Evolutionary conservation across 352 stramenopile genomes (phyloP).

Genomic region (Salisapilia sapeloensis): DNA sequence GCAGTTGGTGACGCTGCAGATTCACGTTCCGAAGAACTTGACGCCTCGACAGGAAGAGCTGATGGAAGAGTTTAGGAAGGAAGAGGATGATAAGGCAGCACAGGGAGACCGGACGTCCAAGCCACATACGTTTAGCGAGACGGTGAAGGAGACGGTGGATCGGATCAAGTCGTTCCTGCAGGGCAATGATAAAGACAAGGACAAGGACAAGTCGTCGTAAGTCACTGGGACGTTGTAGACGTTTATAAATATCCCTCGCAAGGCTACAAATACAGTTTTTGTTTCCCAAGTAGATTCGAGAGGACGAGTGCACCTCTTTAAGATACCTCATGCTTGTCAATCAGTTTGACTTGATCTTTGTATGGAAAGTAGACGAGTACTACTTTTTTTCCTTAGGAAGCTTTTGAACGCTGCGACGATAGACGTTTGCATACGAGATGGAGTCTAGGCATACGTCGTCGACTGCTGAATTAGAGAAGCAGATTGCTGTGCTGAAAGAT

Average conservation of each 20-base stretch:
- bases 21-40: slow-evolving; percentile 91
- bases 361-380: no score
- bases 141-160: slow-evolving; percentile 66
- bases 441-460: not conserved
- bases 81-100: slow-evolving; percentile 51
- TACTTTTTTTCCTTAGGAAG: no score
- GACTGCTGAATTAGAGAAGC: slow-evolving; percentile 1
- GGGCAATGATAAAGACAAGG: slow-evolving; percentile 12
- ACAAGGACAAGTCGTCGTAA: slow-evolving; percentile 2
- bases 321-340: no score
- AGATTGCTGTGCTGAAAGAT: slow-evolving; percentile 8
- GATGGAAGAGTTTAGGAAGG: slow-evolving; percentile 90
- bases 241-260: no score
- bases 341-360: no score
- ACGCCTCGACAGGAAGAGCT: slow-evolving; percentile 90
- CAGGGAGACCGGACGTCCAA: slow-evolving; percentile 67
- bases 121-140: slow-evolving; percentile 64
- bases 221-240: no score
- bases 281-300: no score
- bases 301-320: no score
- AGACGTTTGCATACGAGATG: not conserved
- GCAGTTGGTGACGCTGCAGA: slow-evolving; percentile 94
- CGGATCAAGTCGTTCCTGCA: slow-evolving; percentile 84
- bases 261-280: no score
- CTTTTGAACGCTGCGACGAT: no score